Conservation (phyloP, 495 filamentous ascomycete species). For the Penicillium lagena region DNA sequence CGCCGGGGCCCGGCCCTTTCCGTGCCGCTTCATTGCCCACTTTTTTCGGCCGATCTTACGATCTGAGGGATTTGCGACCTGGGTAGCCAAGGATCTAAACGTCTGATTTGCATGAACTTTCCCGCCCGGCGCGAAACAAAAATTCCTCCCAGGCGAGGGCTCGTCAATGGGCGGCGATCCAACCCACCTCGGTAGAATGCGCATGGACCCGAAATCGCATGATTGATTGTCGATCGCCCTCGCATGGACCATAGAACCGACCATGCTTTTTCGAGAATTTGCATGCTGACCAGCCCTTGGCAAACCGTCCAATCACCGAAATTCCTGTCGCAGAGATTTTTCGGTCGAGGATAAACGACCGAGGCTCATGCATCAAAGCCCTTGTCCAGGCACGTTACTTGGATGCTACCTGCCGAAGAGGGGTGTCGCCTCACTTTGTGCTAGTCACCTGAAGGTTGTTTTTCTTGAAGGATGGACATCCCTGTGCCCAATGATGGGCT, state of each 20-base stretch:
- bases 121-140: not conserved
- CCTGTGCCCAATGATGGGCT: conserved; percentile 15
- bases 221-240: conserved; percentile 17
- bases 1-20: conserved; percentile 40
- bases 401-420: conserved; percentile 10
- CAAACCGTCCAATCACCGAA: conserved; percentile 28
- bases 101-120: not conserved
- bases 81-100: not conserved
- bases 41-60: not conserved
- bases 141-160: not conserved
- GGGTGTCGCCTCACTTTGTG: conserved; percentile 4
- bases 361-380: conserved; percentile 23
- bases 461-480: conserved; percentile 7
- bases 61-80: no score
- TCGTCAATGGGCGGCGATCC: not conserved
- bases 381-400: conserved; percentile 21
- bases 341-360: conserved; percentile 23
- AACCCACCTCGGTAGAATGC: conserved; percentile 1
- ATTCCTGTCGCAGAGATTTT: conserved; percentile 19
- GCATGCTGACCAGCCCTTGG: conserved; percentile 20
- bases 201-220: no score
- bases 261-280: conserved; percentile 22
- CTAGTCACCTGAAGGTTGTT: conserved; percentile 1
- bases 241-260: conserved; percentile 13
- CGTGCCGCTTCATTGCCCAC: conserved; percentile 28